phyloP scores from a whole-genome alignment of 1,284 basidiomycete genomes.

The Leccinum subatratum region DNA sequence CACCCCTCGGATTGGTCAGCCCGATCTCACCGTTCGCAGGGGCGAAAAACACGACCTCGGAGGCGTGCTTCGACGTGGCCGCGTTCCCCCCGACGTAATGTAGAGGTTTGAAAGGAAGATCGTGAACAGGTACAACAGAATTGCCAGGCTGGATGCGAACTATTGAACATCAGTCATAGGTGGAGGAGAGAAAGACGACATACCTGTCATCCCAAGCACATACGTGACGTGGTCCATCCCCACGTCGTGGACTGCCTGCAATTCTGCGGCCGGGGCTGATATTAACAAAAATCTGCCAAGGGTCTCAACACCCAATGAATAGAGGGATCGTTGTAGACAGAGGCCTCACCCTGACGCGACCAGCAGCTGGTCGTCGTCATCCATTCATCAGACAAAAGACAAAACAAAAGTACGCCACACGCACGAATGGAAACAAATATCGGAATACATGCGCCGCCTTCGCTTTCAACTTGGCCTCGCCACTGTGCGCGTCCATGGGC shows the following conservation, averaged over 20 bases:
- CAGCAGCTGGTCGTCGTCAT: constrained; percentile 49
- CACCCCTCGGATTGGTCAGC: constrained; percentile 24
- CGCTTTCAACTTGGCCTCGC: constrained; percentile 23
- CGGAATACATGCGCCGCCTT: constrained; percentile 64
- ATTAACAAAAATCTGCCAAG: constrained; percentile 68
- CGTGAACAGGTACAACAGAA: constrained; percentile 72
- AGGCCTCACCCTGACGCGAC: constrained; percentile 51
- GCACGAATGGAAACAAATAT: constrained; percentile 80
- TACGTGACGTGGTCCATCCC: constrained; percentile 90
- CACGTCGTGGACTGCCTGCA: constrained; percentile 60
- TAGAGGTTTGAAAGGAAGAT: constrained; percentile 56
- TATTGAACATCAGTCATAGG: constrained; percentile 2
- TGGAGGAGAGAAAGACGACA: neutral
- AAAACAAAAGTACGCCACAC: constrained; percentile 29
- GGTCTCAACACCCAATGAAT: neutral
- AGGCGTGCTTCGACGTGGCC: constrained; percentile 13
- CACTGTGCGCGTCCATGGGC: constrained; percentile 14
- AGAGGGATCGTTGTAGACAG: neutral
- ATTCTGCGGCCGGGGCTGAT: constrained; percentile 87
- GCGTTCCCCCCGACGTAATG: constrained; percentile 62
- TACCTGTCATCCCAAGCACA: constrained; percentile 73
- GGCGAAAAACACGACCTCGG: constrained; percentile 10
- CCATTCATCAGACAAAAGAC: neutral
- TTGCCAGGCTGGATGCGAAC: constrained; percentile 49
- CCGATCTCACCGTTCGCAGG: constrained; percentile 29